Evolutionary conservation across 192 early-diverging fungal genomes (phyloP), one percentile per base, ranked within the genome.

Genomic region (Umbelopsis sp.): DNA sequence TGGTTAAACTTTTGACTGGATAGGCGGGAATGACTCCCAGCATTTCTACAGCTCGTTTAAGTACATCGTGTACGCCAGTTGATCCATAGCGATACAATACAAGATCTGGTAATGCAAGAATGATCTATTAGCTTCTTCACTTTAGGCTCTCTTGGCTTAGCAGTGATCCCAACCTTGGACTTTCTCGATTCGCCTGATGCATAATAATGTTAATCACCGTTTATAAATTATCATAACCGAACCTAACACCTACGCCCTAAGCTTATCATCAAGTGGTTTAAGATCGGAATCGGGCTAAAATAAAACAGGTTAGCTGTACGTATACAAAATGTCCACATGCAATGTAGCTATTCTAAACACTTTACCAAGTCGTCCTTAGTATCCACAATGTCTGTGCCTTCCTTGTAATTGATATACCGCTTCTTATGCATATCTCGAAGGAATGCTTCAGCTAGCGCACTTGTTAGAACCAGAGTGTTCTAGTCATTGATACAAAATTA

Each of bases 71-170:
- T 8, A 94, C 90, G n/a, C 93, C 93, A 4, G 93, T 94, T 8
- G 84, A 86, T 16, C 91, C 92, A 77, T 92, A 95, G 8, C 93
- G 87, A 70, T 94, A 95, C 69, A 95, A 66, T 1, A 95, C 92
- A 48, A 94, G 74, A 58, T 94, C 93, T 69, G 13, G 13, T 1
- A 13, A 52, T 18, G 15, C 1, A 41, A 41, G n/a, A n/a, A 18
- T 20, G 27, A 68, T 37, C 1, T 10, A 11, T 27, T 49, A 79
- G 82, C 21, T 82, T 46, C 5, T 20, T 4, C 15, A 16, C 12
- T 5, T n/a, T 67, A 8, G 10, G 8, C 16, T 46, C 10, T 22
- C n/a, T 20, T 46, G 16, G 2, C 5, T 8, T 21, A 0, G 44
- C 9, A 30, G 15, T 23, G n/a, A 5, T 18, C 10, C 67, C 49